phyloP scores from a whole-genome alignment of 116 monocot species.

The Zostera marina region DNA sequence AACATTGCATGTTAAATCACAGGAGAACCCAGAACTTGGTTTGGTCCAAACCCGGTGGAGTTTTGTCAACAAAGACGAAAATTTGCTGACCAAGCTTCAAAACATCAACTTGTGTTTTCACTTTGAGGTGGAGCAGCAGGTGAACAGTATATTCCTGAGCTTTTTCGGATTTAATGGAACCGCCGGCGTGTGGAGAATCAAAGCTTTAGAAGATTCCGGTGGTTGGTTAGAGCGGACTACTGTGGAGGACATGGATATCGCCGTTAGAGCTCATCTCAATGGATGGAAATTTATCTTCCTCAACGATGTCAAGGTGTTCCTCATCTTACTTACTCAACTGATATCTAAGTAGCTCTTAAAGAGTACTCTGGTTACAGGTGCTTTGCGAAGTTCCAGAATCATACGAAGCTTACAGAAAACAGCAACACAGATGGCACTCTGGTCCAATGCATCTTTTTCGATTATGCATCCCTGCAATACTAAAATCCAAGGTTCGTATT shows the following conservation, averaged over 20 bases:
- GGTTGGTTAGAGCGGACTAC: conserved; percentile 94
- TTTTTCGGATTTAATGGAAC: conserved; percentile 98
- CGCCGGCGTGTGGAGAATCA: conserved; percentile 95
- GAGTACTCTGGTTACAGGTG: conserved; percentile 7
- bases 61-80: conserved; percentile 94
- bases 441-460: conserved; percentile 26
- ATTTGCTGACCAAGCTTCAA: conserved; percentile 76
- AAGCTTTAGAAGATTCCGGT: conserved; percentile 78
- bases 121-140: conserved; percentile 98
- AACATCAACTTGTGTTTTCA: conserved; percentile 97
- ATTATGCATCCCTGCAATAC: background rate
- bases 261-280: conserved; percentile 68
- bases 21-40: conserved; percentile 75
- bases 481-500: background rate
- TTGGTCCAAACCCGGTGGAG: conserved; percentile 91
- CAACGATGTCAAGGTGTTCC: conserved; percentile 80
- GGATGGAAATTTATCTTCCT: conserved; percentile 93
- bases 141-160: conserved; percentile 73
- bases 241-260: conserved; percentile 81
- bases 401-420: conserved; percentile 35
- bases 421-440: conserved; percentile 35
- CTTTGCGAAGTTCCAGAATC: conserved; percentile 30
- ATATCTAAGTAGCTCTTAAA: too few species aligned
- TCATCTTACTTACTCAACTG: too few species aligned
- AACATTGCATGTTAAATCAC: background rate